Percentiles rank a stretch among this genome's conserved stretches.
phyloP scores from a whole-genome alignment of 1,284 basidiomycete species.

The Puccinia polysora region DNA sequence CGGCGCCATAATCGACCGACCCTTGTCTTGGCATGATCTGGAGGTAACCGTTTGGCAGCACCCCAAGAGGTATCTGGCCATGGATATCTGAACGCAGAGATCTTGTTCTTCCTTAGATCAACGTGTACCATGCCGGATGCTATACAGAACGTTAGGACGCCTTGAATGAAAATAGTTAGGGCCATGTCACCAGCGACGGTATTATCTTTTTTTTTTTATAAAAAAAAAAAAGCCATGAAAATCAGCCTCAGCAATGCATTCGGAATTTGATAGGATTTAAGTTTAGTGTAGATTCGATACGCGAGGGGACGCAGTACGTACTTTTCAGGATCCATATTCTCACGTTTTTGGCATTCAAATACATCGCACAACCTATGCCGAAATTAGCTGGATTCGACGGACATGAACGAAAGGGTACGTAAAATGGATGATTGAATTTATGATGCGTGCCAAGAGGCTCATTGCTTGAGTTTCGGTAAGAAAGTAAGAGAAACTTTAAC shows the following conservation, averaged over 20 bases:
- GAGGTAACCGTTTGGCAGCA: conserved; percentile 42
- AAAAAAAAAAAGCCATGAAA: neutral
- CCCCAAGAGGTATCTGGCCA: conserved; percentile 48
- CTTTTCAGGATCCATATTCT: conserved; percentile 32
- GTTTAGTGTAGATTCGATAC: neutral
- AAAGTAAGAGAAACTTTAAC: no score
- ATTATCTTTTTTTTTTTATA: no score
- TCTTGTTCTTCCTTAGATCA: conserved; percentile 47
- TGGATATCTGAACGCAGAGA: conserved; percentile 47
- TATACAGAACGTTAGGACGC: conserved; percentile 50
- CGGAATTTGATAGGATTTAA: neutral
- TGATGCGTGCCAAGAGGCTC: no score
- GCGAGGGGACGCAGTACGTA: neutral
- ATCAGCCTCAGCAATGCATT: neutral
- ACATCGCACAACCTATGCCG: conserved; percentile 47
- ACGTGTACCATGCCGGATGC: conserved; percentile 48
- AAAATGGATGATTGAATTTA: no score
- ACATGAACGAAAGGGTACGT: neutral
- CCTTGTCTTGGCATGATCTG: conserved; percentile 43
- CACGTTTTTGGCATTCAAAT: conserved; percentile 33
- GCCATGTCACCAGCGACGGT: conserved; percentile 47
- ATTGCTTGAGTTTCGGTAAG: no score
- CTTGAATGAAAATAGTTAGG: conserved; percentile 50
- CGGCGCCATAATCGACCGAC: conserved; percentile 45
- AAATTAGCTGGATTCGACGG: conserved; percentile 46